Evolutionary conservation across 164 flowering plant genomes (phyloP).

Genomic region (Stephania yunnanensis): DNA sequence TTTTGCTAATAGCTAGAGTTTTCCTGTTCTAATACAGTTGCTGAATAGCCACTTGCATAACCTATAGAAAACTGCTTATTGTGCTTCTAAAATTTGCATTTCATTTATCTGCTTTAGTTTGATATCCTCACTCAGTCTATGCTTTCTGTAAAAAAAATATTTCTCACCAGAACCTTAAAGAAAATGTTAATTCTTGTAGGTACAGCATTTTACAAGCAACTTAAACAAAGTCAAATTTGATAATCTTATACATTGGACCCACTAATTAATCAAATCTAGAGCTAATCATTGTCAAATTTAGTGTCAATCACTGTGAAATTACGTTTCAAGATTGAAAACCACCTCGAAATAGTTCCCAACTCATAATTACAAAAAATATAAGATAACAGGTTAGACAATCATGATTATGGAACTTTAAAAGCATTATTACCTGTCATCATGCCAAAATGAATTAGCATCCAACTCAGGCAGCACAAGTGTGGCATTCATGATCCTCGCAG

Average conservation of each 20-base stretch:
- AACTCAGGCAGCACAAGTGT: constrained; percentile 96
- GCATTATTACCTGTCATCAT: constrained; percentile 74
- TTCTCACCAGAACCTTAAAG: no score
- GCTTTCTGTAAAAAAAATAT: no score
- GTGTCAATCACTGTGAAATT: background rate
- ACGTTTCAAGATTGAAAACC: background rate
- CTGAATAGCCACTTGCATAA: no score
- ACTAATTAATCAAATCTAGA: background rate
- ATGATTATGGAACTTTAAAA: background rate
- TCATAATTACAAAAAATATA: no score
- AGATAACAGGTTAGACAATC: background rate
- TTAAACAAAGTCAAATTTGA: background rate
- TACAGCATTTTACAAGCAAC: background rate
- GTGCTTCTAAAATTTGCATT: no score
- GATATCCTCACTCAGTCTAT: no score
- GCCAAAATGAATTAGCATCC: constrained; percentile 98
- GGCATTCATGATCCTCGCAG: constrained; percentile 98
- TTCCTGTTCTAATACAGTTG: background rate
- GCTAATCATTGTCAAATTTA: background rate
- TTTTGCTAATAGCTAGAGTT: background rate
- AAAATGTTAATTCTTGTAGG: no score
- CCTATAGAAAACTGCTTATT: no score
- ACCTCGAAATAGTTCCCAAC: background rate
- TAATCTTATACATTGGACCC: background rate
- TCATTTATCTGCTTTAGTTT: no score